These are phyloP conservation scores for Paramarasmius palmivorus DNA, from an alignment of 1,284 basidiomycete species.

Conservation along the genomic window DNA sequence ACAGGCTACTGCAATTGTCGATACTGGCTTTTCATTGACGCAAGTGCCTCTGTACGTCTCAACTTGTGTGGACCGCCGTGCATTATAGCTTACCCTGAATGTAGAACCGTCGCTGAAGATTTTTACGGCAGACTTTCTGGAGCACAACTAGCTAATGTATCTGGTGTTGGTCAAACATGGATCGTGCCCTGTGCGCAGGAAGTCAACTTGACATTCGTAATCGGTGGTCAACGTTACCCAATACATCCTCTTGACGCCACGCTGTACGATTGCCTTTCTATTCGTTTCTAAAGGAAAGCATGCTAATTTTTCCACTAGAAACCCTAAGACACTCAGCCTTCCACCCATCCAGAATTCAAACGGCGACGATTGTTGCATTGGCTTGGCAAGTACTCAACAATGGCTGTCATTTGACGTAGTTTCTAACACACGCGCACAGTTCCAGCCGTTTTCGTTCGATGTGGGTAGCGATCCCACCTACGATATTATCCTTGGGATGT, in stretches of 20 bases:
- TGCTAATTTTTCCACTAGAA: slow-evolving; percentile 22
- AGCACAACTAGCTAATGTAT: slow-evolving; percentile 47
- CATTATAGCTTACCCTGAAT: not conserved
- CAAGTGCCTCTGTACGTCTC: slow-evolving; percentile 44
- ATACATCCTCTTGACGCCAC: slow-evolving; percentile 66
- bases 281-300: slow-evolving; percentile 6
- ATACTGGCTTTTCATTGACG: slow-evolving; percentile 69
- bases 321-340: slow-evolving; percentile 34
- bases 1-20: slow-evolving; percentile 59
- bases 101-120: slow-evolving; percentile 51
- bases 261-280: slow-evolving; percentile 25
- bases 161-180: slow-evolving; percentile 50
- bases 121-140: slow-evolving; percentile 55
- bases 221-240: slow-evolving; percentile 51
- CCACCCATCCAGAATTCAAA: slow-evolving; percentile 28
- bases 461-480: slow-evolving; percentile 33
- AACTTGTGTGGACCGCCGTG: not conserved
- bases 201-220: slow-evolving; percentile 62
- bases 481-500: slow-evolving; percentile 55
- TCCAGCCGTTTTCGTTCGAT: slow-evolving; percentile 47
- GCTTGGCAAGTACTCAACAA: slow-evolving; percentile 37
- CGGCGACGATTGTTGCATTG: slow-evolving; percentile 43
- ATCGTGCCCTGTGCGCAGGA: slow-evolving; percentile 58
- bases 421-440: slow-evolving; percentile 27
- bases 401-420: not conserved